Evolutionary conservation across 2,329 filamentous ascomycete genomes (phyloP).

Genomic region (Cadophora luteo-olivacea): DNA sequence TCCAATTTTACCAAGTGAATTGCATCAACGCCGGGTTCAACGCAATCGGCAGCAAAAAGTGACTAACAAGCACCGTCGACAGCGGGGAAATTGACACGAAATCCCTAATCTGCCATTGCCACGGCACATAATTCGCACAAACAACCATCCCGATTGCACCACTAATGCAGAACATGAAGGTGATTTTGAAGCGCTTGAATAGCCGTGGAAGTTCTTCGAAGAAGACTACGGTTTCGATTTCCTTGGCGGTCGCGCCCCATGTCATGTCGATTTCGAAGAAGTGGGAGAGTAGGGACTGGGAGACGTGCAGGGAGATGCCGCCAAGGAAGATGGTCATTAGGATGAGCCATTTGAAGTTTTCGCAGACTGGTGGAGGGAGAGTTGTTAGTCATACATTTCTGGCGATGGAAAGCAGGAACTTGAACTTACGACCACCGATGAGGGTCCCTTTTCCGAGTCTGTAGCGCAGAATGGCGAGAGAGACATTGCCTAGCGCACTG

Average conservation of each 20-base stretch:
- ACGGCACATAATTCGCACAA: slow-evolving; percentile 45
- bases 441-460: slow-evolving; percentile 35
- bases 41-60: slow-evolving; percentile 64
- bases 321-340: slow-evolving; percentile 52
- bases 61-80: slow-evolving; percentile 55
- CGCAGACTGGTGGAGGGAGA: slow-evolving; percentile 45
- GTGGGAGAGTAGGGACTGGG: slow-evolving; percentile 50
- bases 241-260: slow-evolving; percentile 65
- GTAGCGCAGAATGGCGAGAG: slow-evolving; percentile 31
- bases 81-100: slow-evolving; percentile 68
- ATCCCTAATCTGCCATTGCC: slow-evolving; percentile 40
- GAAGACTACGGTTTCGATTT: slow-evolving; percentile 50
- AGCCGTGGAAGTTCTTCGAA: slow-evolving; percentile 50
- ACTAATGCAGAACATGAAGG: slow-evolving; percentile 56
- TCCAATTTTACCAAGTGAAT: slow-evolving; percentile 57
- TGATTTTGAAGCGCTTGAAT: slow-evolving; percentile 61
- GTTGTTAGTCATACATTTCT: slow-evolving; percentile 6
- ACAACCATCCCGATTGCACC: slow-evolving; percentile 56
- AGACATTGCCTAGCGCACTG: slow-evolving; percentile 55
- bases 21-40: slow-evolving; percentile 70
- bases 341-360: slow-evolving; percentile 61
- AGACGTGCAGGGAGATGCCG: slow-evolving; percentile 52
- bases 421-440: slow-evolving; percentile 40
- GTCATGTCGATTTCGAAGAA: slow-evolving; percentile 52
- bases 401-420: not conserved